Evolutionary conservation across 129 eudicot species (phyloP).

Genomic region (Chrysanthemum lavandulifolium): DNA sequence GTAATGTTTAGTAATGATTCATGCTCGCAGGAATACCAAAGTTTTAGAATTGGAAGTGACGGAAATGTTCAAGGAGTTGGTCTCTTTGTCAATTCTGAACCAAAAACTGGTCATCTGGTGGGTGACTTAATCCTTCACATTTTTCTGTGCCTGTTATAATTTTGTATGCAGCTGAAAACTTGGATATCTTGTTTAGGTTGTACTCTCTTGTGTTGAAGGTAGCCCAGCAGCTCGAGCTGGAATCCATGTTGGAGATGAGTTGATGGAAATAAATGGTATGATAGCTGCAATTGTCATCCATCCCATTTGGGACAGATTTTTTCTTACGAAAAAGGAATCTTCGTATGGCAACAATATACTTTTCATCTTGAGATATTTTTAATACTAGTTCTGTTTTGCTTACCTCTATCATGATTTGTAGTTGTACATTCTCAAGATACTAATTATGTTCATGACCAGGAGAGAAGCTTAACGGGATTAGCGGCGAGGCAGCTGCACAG

Average conservation of each 20-base stretch:
- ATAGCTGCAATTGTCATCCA: not conserved
- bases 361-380: not conserved
- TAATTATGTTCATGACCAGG: constrained; percentile 43
- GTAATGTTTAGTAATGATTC: constrained; percentile 8
- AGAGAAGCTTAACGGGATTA: constrained; percentile 78
- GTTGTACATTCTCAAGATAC: constrained; percentile 17
- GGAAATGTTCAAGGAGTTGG: constrained; percentile 99
- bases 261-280: constrained; percentile 84
- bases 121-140: constrained; percentile 24
- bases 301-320: not conserved
- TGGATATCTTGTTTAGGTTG: constrained; percentile 50
- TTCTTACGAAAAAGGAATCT: constrained; percentile 3
- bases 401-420: not conserved
- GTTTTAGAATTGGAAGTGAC: constrained; percentile 88
- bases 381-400: not conserved
- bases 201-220: constrained; percentile 81
- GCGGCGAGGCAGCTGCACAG: constrained; percentile 90
- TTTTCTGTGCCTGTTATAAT: not conserved
- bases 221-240: constrained; percentile 99
- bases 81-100: constrained; percentile 70
- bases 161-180: not conserved
- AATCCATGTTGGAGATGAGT: constrained; percentile 90
- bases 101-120: constrained; percentile 86
- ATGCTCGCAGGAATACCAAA: constrained; percentile 80
- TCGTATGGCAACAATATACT: not conserved